Percentiles rank a stretch among this genome's conserved stretches.
phyloP scores from a whole-genome alignment of 441 rosid genomes.

The Gossypium gossypioides region DNA sequence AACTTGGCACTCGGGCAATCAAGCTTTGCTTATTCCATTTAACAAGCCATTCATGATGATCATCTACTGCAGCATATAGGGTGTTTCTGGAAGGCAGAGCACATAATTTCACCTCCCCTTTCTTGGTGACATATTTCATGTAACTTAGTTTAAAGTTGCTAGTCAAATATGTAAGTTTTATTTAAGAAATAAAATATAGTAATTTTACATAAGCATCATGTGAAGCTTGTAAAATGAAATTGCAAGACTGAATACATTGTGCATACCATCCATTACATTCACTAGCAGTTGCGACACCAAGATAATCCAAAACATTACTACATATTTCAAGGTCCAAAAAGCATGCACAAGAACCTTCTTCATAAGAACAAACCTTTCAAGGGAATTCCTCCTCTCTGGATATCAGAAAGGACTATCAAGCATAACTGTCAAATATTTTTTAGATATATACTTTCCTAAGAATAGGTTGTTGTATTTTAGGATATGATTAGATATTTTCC shows the following conservation, averaged over 20 bases:
- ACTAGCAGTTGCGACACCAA: not conserved
- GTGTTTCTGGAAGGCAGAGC: not conserved
- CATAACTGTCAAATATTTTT: not conserved
- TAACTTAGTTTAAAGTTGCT: not conserved
- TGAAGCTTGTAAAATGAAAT: not conserved
- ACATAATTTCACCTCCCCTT: not conserved
- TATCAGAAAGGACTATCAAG: not conserved
- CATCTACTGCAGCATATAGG: not conserved
- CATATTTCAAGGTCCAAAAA: not conserved
- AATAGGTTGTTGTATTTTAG: not conserved
- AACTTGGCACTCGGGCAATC: not conserved
- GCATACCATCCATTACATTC: not conserved
- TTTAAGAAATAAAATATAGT: not conserved
- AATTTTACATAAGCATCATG: not conserved
- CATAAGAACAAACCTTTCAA: not conserved
- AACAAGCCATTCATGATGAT: not conserved
- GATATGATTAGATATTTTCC: no score
- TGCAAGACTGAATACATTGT: not conserved
- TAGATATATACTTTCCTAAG: not conserved
- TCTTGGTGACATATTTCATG: not conserved
- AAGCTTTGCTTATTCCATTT: not conserved
- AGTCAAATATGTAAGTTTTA: not conserved
- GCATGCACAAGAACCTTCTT: not conserved
- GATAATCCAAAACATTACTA: not conserved
- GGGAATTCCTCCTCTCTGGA: not conserved